Evolutionary conservation across 208 protist genomes (phyloP).

Genomic region (Leishmania mexicana): DNA sequence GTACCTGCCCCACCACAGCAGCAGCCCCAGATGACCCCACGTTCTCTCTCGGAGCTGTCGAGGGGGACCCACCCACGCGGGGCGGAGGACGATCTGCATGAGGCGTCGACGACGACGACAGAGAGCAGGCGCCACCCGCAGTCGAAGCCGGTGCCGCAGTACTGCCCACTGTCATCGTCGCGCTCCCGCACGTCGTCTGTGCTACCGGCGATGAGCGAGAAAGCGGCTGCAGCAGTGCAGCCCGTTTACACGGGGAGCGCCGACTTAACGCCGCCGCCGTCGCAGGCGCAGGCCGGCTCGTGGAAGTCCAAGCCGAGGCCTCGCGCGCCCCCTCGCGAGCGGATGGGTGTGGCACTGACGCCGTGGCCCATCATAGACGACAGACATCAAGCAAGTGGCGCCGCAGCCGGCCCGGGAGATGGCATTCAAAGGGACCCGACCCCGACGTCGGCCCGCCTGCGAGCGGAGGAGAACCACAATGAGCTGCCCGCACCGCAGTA

Average conservation of each 20-base stretch:
- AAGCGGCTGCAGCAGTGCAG: background rate
- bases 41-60: background rate
- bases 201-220: background rate
- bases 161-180: background rate
- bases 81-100: background rate
- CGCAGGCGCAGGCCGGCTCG: background rate
- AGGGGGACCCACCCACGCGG: background rate
- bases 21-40: background rate
- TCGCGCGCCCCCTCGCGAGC: background rate
- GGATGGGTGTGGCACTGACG: constrained; percentile 4
- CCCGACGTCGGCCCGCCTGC: constrained; percentile 11
- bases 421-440: background rate
- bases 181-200: background rate
- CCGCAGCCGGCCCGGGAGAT: background rate
- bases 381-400: background rate
- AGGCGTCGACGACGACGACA: background rate
- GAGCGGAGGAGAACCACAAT: constrained; percentile 9
- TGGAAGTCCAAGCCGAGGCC: background rate
- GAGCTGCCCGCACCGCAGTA: constrained; percentile 29
- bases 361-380: constrained; percentile 17
- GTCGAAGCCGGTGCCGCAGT: background rate
- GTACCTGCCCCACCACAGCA: background rate
- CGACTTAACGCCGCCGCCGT: background rate
- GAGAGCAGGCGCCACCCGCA: background rate
- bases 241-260: background rate